A percentile compares a stretch with the other conserved stretches of the same genome.
Evolutionary conservation across 176 grass and related monocot species (phyloP).

Genomic region (Phoenix roebelenii): DNA sequence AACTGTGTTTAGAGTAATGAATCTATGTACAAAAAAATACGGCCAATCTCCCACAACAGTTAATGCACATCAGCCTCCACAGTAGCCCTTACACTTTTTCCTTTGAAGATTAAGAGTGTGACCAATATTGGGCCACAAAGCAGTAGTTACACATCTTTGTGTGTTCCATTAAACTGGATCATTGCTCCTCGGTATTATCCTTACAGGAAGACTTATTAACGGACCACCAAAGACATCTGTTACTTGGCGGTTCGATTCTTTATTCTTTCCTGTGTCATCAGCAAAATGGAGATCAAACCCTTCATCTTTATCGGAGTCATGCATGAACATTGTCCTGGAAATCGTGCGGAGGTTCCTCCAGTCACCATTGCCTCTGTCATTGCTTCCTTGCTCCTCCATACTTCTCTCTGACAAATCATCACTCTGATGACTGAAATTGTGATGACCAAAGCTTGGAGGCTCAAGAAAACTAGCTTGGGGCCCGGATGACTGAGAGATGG

Average conservation of each 20-base stretch:
- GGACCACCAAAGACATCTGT: conserved; percentile 22
- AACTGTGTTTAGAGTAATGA: no score
- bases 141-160: no score
- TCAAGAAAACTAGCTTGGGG: conserved; percentile 51
- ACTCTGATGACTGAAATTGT: conserved; percentile 27
- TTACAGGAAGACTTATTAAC: conserved; percentile 45
- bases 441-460: conserved; percentile 31
- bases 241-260: not conserved
- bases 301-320: conserved; percentile 52
- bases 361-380: conserved; percentile 3
- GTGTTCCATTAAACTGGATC: conserved; percentile 50
- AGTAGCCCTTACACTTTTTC: no score
- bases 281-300: conserved; percentile 58
- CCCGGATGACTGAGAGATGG: conserved; percentile 1
- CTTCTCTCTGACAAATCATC: conserved; percentile 25
- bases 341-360: conserved; percentile 24
- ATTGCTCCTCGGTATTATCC: conserved; percentile 94
- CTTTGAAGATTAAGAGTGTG: no score
- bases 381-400: conserved; percentile 14
- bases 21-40: no score
- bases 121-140: no score
- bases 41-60: no score
- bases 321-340: conserved; percentile 51
- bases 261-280: conserved; percentile 29
- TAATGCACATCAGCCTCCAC: no score